A percentile compares a stretch with the other conserved stretches of the same genome.
Evolutionary conservation across 176 grass and related monocot species (phyloP).

Genomic region (Panicum miliaceum): DNA sequence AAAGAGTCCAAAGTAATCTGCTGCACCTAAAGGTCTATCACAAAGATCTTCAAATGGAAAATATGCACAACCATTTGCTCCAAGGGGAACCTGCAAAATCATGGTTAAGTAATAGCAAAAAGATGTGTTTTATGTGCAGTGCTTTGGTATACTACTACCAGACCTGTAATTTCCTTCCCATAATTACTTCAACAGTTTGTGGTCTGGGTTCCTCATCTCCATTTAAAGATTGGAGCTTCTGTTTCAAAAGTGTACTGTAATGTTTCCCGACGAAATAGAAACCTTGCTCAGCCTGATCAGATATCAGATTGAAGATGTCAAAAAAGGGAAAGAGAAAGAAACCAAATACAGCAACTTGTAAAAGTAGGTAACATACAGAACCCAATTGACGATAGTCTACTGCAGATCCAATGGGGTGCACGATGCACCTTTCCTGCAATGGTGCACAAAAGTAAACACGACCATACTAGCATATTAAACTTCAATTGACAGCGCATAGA

Average conservation of each 20-base stretch:
- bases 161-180: conserved; percentile 92
- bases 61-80: conserved; percentile 93
- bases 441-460: conserved; percentile 31
- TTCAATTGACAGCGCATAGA: conserved; percentile 17
- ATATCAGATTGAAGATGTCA: conserved; percentile 18
- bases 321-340: conserved; percentile 11
- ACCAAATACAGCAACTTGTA: background rate
- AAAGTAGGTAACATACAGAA: conserved; percentile 66
- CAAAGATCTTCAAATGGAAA: conserved; percentile 92
- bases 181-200: conserved; percentile 86
- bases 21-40: conserved; percentile 90
- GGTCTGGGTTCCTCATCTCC: conserved; percentile 69
- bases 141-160: conserved; percentile 30
- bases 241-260: conserved; percentile 66
- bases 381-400: conserved; percentile 86
- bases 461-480: conserved; percentile 3
- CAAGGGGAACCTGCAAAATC: conserved; percentile 64
- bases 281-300: conserved; percentile 83
- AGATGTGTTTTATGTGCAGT: background rate
- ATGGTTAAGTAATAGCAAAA: conserved; percentile 38
- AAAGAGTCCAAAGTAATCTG: conserved; percentile 94
- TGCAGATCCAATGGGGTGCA: conserved; percentile 81
- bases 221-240: conserved; percentile 76
- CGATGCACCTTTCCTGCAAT: conserved; percentile 80
- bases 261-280: conserved; percentile 78